Conservation (phyloP, 495 filamentous ascomycete species). For the Cercophora newfieldiana region DNA sequence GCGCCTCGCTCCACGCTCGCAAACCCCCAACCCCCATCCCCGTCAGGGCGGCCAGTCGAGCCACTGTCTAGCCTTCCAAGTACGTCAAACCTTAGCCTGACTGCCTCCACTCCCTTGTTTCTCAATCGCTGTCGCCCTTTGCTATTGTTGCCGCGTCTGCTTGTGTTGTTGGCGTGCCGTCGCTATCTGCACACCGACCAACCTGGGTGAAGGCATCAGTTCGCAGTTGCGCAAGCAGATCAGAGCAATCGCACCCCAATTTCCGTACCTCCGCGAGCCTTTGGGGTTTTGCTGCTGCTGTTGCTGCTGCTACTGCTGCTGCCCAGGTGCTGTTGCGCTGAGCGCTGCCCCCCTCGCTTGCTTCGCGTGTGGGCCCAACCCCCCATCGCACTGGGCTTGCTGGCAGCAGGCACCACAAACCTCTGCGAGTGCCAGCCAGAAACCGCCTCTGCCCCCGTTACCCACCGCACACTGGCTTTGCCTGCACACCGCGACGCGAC, state of each 20-base stretch:
- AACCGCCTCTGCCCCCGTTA: conserved; percentile 37
- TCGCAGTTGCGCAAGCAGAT: conserved; percentile 2
- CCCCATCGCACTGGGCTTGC: conserved; percentile 22
- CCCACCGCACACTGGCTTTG: conserved; percentile 33
- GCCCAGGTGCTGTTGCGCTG: not conserved
- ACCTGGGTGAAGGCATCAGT: too few relatives aligned
- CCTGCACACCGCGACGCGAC: conserved; percentile 52
- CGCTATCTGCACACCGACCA: conserved; percentile 3
- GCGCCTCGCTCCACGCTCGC: conserved; percentile 29
- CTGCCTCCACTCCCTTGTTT: conserved; percentile 31
- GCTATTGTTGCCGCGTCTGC: conserved; percentile 14
- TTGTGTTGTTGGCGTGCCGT: not conserved
- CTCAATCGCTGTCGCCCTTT: conserved; percentile 11
- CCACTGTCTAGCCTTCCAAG: conserved; percentile 11
- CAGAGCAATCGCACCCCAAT: conserved; percentile 11
- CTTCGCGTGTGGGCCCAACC: conserved; percentile 27
- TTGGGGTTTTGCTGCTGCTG: conserved; percentile 4
- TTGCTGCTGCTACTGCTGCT: not conserved
- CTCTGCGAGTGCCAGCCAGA: conserved; percentile 29
- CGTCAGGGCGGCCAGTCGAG: conserved; percentile 16
- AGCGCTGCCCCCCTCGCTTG: conserved; percentile 14
- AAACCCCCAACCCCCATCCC: conserved; percentile 16
- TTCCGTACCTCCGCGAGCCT: conserved; percentile 12
- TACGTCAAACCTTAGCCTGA: conserved; percentile 31
- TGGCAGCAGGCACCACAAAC: conserved; percentile 22